These are phyloP conservation scores for Imleria badia DNA, from an alignment of 768 basidiomycete species.

Conservation along the genomic window DNA sequence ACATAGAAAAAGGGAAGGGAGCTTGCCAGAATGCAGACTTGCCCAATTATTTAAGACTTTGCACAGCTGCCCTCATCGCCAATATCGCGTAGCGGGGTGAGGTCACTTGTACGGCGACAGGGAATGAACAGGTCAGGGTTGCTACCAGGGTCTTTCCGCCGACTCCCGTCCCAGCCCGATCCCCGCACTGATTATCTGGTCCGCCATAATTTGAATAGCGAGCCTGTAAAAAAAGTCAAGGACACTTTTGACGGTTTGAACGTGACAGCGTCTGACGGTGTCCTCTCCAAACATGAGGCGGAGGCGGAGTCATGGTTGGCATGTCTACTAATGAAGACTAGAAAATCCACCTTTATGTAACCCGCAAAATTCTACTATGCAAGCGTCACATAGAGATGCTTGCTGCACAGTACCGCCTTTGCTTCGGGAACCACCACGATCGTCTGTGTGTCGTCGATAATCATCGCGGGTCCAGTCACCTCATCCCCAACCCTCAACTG, in stretches of 20 bases:
- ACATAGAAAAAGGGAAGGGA: conserved; percentile 15
- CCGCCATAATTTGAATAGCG: too few species aligned
- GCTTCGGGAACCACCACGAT: conserved; percentile 83
- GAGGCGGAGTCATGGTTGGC: neutral
- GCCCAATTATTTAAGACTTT: conserved; percentile 25
- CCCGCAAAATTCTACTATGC: conserved; percentile 19
- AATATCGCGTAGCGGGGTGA: conserved; percentile 16
- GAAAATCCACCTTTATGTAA: conserved; percentile 4
- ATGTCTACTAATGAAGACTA: neutral
- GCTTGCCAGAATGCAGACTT: neutral
- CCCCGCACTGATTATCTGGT: too few species aligned
- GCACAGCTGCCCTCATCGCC: conserved; percentile 14
- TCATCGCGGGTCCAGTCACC: conserved; percentile 85
- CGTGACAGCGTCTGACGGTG: neutral
- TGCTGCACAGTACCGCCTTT: conserved; percentile 62
- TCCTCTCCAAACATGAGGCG: neutral
- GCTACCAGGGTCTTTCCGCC: conserved; percentile 16
- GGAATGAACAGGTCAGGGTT: conserved; percentile 12
- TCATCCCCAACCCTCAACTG: conserved; percentile 66
- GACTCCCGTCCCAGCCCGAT: neutral
- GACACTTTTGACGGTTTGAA: neutral
- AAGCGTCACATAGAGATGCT: conserved; percentile 60
- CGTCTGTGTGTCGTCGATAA: conserved; percentile 95
- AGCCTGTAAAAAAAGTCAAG: neutral
- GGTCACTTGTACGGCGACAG: conserved; percentile 13